Conservation (phyloP, 345 rosid genomes). For the Ceriops tagal region DNA sequence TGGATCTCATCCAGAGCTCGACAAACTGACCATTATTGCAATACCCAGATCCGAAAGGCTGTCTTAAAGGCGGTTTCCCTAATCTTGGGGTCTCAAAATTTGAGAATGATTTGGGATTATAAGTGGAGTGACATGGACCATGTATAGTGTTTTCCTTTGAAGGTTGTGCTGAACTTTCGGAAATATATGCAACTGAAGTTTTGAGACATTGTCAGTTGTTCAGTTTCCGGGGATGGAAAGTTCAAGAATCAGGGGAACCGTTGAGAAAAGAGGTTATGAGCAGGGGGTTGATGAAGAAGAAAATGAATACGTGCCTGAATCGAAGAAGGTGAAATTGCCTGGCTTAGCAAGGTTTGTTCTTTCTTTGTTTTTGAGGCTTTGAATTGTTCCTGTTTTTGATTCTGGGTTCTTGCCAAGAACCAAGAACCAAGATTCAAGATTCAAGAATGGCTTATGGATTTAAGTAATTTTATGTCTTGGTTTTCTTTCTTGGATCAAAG, state of each 20-base stretch:
- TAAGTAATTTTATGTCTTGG: background rate
- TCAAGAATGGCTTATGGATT: background rate
- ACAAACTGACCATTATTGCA: slow-evolving; percentile 1
- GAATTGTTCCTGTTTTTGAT: background rate
- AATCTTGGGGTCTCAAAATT: slow-evolving; percentile 6
- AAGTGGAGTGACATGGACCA: background rate
- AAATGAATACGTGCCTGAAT: slow-evolving; percentile 41
- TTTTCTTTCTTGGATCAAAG: background rate
- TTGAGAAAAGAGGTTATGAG: slow-evolving; percentile 43
- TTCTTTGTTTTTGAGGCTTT: background rate
- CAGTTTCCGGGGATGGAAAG: slow-evolving; percentile 53
- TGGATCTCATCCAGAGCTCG: slow-evolving; percentile 17
- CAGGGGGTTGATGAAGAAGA: slow-evolving; percentile 47
- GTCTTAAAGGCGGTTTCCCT: background rate
- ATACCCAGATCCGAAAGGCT: slow-evolving; percentile 15
- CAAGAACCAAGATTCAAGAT: too few relatives aligned
- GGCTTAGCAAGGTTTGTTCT: slow-evolving; percentile 68
- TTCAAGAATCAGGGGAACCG: slow-evolving; percentile 59
- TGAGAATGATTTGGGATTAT: background rate
- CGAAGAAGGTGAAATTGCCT: slow-evolving; percentile 73
- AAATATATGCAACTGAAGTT: slow-evolving; percentile 3
- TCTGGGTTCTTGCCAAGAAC: background rate
- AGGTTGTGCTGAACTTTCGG: slow-evolving; percentile 18
- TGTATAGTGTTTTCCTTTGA: background rate
- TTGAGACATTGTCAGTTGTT: slow-evolving; percentile 2